Conservation (phyloP, 768 basidiomycete species). For the Podaxis pistillaris region DNA sequence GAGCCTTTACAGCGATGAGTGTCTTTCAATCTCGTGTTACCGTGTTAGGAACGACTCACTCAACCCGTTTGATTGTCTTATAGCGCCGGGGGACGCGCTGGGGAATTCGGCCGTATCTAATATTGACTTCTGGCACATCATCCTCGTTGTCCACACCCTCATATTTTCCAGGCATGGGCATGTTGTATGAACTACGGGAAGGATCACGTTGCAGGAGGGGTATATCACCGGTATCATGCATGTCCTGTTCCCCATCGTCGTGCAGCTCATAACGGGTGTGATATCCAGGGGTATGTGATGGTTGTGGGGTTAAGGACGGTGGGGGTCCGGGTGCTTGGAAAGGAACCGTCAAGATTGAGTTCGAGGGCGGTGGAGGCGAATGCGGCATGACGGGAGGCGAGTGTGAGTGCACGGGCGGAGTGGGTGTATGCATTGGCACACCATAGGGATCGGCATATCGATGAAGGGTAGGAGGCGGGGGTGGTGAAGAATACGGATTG, state of each 20-base stretch:
- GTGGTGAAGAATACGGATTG: conserved; percentile 24
- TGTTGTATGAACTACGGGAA: conserved; percentile 23
- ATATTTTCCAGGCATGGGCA: conserved; percentile 44
- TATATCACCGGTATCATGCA: conserved; percentile 60
- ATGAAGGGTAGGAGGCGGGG: conserved; percentile 20
- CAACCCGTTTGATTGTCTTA: conserved; percentile 93
- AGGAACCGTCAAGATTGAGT: conserved; percentile 3
- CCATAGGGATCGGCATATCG: conserved; percentile 22
- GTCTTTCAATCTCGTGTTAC: background rate
- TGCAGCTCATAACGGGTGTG: conserved; percentile 37
- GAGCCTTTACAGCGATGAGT: conserved; percentile 40
- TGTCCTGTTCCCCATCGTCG: conserved; percentile 40
- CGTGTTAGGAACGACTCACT: conserved; percentile 43
- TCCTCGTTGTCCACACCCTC: conserved; percentile 29
- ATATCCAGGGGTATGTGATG: conserved; percentile 13
- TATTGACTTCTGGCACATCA: conserved; percentile 46
- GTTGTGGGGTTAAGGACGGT: conserved; percentile 16
- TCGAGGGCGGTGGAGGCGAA: conserved; percentile 18
- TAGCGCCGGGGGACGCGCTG: conserved; percentile 85
- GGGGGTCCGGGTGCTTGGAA: conserved; percentile 16
- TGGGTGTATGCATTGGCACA: conserved; percentile 17
- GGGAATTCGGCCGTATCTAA: conserved; percentile 88
- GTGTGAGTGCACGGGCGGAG: conserved; percentile 20
- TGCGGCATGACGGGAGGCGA: conserved; percentile 18
- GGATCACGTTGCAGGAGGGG: conserved; percentile 58